phyloP scores from a whole-genome alignment of 345 rosid species.

The Salix caprea region DNA sequence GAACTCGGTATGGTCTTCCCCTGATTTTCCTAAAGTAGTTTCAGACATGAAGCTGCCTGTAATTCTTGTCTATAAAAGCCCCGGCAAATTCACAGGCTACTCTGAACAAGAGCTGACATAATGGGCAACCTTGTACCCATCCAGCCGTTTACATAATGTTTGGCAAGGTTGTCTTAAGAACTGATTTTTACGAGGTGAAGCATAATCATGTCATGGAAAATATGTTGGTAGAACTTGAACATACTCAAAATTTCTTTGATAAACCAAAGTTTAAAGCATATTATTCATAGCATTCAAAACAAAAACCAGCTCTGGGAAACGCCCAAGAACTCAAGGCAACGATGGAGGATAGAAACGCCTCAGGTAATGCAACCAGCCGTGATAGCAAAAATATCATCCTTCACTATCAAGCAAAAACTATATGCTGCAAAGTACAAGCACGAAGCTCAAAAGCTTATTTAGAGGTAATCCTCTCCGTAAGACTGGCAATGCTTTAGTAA shows the following conservation, averaged over 20 bases:
- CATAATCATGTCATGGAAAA: not conserved
- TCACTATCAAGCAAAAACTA: not conserved
- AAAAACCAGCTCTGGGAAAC: not conserved
- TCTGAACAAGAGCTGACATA: no score
- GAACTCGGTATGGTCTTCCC: no score
- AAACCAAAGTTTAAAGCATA: not conserved
- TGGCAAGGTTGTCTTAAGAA: no score
- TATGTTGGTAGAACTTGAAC: not conserved
- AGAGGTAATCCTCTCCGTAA: not conserved
- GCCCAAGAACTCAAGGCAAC: not conserved
- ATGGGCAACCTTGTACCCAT: no score
- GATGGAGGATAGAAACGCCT: not conserved
- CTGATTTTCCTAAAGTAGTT: not conserved
- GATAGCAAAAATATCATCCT: not conserved
- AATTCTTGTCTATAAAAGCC: not conserved
- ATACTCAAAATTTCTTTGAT: not conserved
- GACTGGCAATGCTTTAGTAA: conserved; percentile 20
- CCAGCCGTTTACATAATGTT: no score
- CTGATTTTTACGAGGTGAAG: not conserved
- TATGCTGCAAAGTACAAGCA: not conserved
- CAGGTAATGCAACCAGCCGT: not conserved
- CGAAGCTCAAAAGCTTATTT: not conserved
- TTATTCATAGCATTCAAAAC: not conserved
- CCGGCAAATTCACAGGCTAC: not conserved
- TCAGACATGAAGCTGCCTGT: not conserved